A percentile compares a stretch with the other conserved stretches of the same genome.
Evolutionary conservation across 495 filamentous ascomycete species (phyloP).

Genomic region (Penicillium dipodomyicola): DNA sequence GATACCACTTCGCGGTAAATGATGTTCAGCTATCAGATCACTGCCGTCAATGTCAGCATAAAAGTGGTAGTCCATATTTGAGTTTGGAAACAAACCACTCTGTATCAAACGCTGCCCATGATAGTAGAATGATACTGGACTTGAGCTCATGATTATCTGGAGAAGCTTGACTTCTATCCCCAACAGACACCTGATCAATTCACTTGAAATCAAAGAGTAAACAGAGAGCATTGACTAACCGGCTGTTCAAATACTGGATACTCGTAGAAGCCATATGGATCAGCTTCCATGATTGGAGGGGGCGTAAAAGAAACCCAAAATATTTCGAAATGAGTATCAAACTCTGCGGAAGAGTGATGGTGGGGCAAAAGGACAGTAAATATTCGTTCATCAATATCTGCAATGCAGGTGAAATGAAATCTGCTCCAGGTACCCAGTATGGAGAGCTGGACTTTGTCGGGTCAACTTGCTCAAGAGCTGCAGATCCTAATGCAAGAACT

Average conservation of each 20-base stretch:
- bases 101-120: slow-evolving; percentile 5
- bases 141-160: slow-evolving; percentile 5
- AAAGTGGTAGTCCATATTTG: background rate
- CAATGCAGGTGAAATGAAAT: slow-evolving; percentile 4
- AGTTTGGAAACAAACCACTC: slow-evolving; percentile 1
- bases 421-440: slow-evolving; percentile 3
- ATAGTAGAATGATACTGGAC: slow-evolving; percentile 5
- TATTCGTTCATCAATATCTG: slow-evolving; percentile 12
- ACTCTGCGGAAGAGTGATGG: slow-evolving; percentile 7
- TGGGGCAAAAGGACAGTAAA: slow-evolving; percentile 8
- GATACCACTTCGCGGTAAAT: slow-evolving; percentile 13
- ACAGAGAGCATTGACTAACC: background rate
- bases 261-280: slow-evolving; percentile 15
- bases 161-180: slow-evolving; percentile 5
- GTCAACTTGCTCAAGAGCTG: slow-evolving; percentile 5
- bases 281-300: slow-evolving; percentile 11
- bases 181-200: background rate
- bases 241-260: slow-evolving; percentile 11
- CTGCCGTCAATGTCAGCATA: background rate
- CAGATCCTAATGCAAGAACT: slow-evolving; percentile 6
- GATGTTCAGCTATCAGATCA: slow-evolving; percentile 12
- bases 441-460: slow-evolving; percentile 4
- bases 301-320: slow-evolving; percentile 8
- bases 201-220: background rate
- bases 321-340: slow-evolving; percentile 10